These are phyloP conservation scores for Colletotrichum falcatum DNA, from an alignment of 2,329 filamentous ascomycete genomes.

Conservation along the genomic window DNA sequence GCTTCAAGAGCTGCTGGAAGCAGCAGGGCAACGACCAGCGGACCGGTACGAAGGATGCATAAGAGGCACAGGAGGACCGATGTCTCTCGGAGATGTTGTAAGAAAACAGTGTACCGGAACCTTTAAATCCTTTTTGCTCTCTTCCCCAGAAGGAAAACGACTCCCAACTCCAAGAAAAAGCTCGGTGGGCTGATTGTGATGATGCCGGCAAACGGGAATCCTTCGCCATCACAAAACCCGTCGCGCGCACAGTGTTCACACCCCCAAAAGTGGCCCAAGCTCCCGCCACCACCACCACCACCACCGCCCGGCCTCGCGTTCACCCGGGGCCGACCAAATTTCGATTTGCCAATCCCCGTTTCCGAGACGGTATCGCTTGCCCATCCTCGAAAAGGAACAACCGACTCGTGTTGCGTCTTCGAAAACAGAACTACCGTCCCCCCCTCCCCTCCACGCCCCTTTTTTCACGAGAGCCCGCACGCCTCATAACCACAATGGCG, in stretches of 20 bases:
- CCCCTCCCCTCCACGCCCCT: too few species aligned
- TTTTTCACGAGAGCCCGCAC: too few species aligned
- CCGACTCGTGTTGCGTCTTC: background rate
- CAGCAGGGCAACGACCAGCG: conserved; percentile 86
- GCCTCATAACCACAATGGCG: conserved; percentile 29
- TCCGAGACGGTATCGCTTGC: background rate
- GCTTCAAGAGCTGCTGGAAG: conserved; percentile 93
- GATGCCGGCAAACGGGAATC: conserved; percentile 4
- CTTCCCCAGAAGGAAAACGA: background rate
- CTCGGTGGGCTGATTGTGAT: too few species aligned
- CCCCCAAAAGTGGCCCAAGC: conserved; percentile 29
- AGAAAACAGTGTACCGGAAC: background rate
- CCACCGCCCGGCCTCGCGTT: conserved; percentile 18
- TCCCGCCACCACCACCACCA: background rate
- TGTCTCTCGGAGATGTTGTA: background rate
- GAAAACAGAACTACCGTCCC: background rate
- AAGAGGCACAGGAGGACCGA: conserved; percentile 4
- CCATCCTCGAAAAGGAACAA: background rate
- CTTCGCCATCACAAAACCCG: background rate
- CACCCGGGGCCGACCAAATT: conserved; percentile 33
- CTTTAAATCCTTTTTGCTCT: background rate
- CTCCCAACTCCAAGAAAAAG: background rate
- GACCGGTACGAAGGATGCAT: conserved; percentile 79
- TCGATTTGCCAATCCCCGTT: conserved; percentile 33
- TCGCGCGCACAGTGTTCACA: conserved; percentile 19